Evolutionary conservation across 2,329 filamentous ascomycete genomes (phyloP).

Genomic region (Diaporthe amygdali): DNA sequence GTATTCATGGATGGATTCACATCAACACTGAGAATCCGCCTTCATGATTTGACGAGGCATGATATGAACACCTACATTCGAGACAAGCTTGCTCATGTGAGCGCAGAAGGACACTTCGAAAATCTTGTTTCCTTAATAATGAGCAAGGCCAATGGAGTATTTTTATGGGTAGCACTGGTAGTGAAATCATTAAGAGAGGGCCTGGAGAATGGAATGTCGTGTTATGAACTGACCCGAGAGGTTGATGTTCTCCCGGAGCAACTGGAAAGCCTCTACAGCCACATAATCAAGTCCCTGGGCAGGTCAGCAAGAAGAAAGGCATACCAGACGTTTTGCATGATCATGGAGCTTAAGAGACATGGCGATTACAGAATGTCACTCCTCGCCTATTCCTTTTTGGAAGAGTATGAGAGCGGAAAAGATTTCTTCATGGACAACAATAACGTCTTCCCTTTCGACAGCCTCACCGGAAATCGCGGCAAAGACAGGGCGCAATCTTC

Average conservation of each 20-base stretch:
- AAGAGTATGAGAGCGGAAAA: not conserved
- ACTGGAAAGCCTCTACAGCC: not conserved
- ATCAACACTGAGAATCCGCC: not conserved
- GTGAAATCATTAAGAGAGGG: constrained; percentile 2
- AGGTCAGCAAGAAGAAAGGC: not conserved
- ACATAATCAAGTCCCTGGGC: not conserved
- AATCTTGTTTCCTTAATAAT: not conserved
- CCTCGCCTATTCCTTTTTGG: constrained; percentile 1
- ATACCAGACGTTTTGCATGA: constrained; percentile 2
- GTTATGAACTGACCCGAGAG: not conserved
- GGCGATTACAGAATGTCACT: not conserved
- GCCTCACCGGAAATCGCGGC: not conserved
- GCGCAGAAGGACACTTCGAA: not conserved
- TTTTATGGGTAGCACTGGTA: constrained; percentile 10
- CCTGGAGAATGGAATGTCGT: not conserved
- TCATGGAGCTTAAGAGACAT: not conserved
- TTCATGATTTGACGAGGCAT: not conserved
- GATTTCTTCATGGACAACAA: not conserved
- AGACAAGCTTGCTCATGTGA: not conserved
- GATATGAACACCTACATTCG: constrained; percentile 3
- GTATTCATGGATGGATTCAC: not conserved
- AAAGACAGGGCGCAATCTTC: not conserved
- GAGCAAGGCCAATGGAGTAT: not conserved
- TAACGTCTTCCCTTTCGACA: not conserved
- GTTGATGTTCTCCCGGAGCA: not conserved